Evolutionary conservation across 371 early-diverging fungal genomes (phyloP), one percentile per base, ranked within the genome.

Genomic region (Lichtheimia ramosa): DNA sequence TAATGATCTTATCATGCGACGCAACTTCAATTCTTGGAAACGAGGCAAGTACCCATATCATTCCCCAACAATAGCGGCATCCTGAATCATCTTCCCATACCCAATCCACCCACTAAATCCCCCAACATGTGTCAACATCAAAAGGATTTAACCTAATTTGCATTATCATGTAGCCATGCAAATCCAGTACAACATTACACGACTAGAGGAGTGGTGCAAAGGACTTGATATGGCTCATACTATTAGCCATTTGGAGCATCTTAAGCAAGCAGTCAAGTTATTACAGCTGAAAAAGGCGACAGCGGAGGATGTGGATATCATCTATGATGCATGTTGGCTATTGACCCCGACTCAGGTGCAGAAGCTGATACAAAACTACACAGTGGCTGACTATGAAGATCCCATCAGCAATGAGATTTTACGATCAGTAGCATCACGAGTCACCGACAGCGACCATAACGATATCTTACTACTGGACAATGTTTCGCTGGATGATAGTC

Each of bases 161-260:
- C 34, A 28, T 3, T 41, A 25, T n/a, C 39, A 14, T 28, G 6
- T 58, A 74, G 79, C 80, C 28, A 96, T 97, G 90, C 97, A 98
- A 82, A 96, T 98, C 65, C 97, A 97, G 76, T 97, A 96, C 83
- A 98, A 98, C 67, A 88, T 96, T 43, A 92, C 94, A 5, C 87
- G 96, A 14, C 76, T 98, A 51, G 95, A 96, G 71, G 98, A 98
- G 69, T 98, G 98, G 98, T 96, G 96, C 83, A 92, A 92, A 82
- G 70, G 87, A 18, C 94, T 96, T 68, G 89, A 88, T 41, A 88
- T 95, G 21, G 72, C 88, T 15, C 95, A 96, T 66, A 88, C 92
- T 23, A 91, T 94, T 0, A 79, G 90, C 28, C 95, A 97, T 65
- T 74, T 96, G 3, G 96, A 96, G 70, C 92, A 92, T 54, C 77